phyloP scores from a whole-genome alignment of 2,329 filamentous ascomycete genomes.

The Aspergillus spinulosporus region DNA sequence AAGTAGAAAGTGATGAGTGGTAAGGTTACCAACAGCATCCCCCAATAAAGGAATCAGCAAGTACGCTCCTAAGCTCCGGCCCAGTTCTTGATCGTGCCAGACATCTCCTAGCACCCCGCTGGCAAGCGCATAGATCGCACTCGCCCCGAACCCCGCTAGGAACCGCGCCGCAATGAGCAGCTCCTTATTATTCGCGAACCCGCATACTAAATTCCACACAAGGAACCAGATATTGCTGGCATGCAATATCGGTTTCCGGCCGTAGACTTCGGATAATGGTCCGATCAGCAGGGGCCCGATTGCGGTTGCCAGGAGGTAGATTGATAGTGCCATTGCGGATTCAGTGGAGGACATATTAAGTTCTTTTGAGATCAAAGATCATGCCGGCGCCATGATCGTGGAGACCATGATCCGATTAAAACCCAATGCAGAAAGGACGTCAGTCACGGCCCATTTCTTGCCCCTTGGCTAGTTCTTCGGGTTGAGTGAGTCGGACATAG shows the following conservation, averaged over 20 bases:
- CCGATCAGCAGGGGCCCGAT: constrained; percentile 9
- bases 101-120: constrained; percentile 3
- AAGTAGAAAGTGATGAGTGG: not conserved
- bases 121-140: constrained; percentile 6
- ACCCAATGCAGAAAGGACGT: constrained; percentile 2
- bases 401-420: constrained; percentile 14
- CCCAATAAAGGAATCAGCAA: constrained; percentile 8
- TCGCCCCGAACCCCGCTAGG: constrained; percentile 10
- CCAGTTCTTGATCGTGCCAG: constrained; percentile 7
- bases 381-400: constrained; percentile 12
- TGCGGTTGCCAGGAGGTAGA: constrained; percentile 11
- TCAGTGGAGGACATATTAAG: constrained; percentile 9
- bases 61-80: constrained; percentile 1
- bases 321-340: constrained; percentile 9
- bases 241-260: constrained; percentile 10
- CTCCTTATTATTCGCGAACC: constrained; percentile 7
- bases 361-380: constrained; percentile 3
- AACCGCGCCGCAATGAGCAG: constrained; percentile 8
- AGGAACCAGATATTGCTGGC: constrained; percentile 11
- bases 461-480: constrained; percentile 6
- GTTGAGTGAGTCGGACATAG: constrained; percentile 1
- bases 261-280: constrained; percentile 11
- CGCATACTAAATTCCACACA: constrained; percentile 10
- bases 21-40: not conserved
- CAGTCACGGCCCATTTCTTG: constrained; percentile 9